Base-by-base conservation (phyloP, 768 basidiomycete genomes). In the Multifurca ochricompacta region DNA sequence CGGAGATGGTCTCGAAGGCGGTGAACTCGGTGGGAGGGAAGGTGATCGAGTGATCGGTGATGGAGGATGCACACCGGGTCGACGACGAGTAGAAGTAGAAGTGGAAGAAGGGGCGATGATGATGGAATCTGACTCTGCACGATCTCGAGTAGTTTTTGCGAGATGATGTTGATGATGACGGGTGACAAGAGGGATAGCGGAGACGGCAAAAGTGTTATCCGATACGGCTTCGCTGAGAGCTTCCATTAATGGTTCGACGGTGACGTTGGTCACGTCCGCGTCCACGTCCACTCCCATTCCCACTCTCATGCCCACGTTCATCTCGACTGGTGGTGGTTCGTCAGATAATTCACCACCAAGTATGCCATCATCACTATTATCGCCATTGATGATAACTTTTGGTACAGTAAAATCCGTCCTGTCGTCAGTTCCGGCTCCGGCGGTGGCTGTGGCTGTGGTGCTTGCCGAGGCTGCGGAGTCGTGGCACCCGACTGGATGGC, bases 1-100 rank as follows among this genome's bases (percentile, higher is more conserved):
- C 0, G 68, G 65, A 0, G 63, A 63, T 9, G 68, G 63, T 5
- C 70, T 63, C 42, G 68, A 51, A 30, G 73, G 68, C 6, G 73
- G 68, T 5, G 68, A 59, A 4, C n/a, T n/a, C n/a, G 62, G 66
- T 14, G 70, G 66, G 28, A 70, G 48, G 51, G 70, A 59, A 27
- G 69, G 55, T n/a, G 69, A 51, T 43, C 68, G 61, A 13, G 56
- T 19, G 55, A 50, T 18, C 21, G 60, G 54, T 10, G 49, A 43
- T 3, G 52, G 35, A 13, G 62, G 50, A n/a, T 53, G 56, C 47
- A 37, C 41, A 37, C 46, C 60, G 31, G 48, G 53, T 56, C 42
- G 41, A 25, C 25, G 25, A n/a, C n/a, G n/a, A n/a, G n/a, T n/a
- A n/a, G n/a, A n/a, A n/a, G n/a, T n/a, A n/a, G n/a, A n/a, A n/a